A percentile compares a stretch with the other conserved stretches of the same genome.
Evolutionary conservation across 192 early-diverging fungal genomes (phyloP).

Genomic region (Linnemannia hyalina): DNA sequence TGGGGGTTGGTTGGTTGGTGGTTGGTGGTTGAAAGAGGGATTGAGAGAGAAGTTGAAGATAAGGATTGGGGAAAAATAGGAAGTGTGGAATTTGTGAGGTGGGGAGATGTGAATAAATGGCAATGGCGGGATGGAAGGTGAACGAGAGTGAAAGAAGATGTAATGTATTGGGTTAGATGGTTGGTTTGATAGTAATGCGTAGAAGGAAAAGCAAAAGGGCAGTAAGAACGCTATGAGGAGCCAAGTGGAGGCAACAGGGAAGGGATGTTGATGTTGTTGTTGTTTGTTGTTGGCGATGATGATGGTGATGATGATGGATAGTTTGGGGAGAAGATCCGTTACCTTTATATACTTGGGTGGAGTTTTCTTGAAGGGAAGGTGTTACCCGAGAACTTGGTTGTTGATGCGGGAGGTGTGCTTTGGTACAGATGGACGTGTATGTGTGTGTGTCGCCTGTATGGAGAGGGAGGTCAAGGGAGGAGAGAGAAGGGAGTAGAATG

Average conservation of each 20-base stretch:
- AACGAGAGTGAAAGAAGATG: neutral
- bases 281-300: neutral
- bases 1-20: neutral
- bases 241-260: too few relatives aligned
- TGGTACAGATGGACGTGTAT: too few relatives aligned
- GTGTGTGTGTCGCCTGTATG: neutral
- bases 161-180: neutral
- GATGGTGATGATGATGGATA: neutral
- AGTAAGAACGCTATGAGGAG: too few relatives aligned
- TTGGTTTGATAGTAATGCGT: neutral
- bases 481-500: conserved; percentile 5
- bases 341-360: neutral
- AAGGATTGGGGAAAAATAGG: neutral
- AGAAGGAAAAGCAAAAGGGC: neutral
- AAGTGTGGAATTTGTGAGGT: too few relatives aligned
- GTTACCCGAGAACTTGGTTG: too few relatives aligned
- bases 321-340: neutral
- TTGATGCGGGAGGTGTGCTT: too few relatives aligned
- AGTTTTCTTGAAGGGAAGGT: too few relatives aligned
- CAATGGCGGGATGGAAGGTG: neutral
- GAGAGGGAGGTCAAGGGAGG: too few relatives aligned
- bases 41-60: neutral
- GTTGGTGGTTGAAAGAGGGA: neutral
- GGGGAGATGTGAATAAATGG: neutral
- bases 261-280: too few relatives aligned